These are phyloP conservation scores for Phialophora macrospora DNA, from an alignment of 2,329 filamentous ascomycete species.

Conservation along the genomic window DNA sequence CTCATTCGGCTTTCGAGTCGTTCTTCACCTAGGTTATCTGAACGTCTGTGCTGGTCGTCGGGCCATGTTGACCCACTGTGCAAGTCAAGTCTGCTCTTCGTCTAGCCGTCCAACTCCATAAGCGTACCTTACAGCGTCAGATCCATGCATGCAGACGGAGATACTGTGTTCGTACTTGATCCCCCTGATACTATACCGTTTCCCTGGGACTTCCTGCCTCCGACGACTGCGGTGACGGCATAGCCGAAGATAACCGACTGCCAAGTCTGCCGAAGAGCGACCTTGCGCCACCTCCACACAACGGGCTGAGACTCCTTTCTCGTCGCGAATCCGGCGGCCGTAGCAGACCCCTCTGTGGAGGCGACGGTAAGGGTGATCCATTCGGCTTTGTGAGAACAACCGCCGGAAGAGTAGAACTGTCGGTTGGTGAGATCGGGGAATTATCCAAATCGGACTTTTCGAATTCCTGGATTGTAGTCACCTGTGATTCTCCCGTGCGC, in stretches of 20 bases:
- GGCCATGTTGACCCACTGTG: background rate
- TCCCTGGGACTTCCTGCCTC: constrained; percentile 22
- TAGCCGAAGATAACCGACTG: constrained; percentile 19
- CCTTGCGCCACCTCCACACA: constrained; percentile 7
- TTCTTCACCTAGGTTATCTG: background rate
- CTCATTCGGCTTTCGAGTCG: background rate
- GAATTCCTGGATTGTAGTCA: constrained; percentile 10
- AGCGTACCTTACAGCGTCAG: background rate
- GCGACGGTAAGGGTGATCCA: constrained; percentile 11
- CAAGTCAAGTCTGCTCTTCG: background rate
- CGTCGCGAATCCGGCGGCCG: constrained; percentile 8
- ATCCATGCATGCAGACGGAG: background rate
- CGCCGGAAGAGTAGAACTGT: constrained; percentile 15
- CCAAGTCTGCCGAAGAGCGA: constrained; percentile 27
- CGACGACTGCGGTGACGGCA: constrained; percentile 21
- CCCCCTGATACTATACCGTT: constrained; percentile 10
- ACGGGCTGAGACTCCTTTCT: constrained; percentile 20
- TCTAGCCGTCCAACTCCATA: background rate
- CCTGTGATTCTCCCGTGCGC: constrained; percentile 6
- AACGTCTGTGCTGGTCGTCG: background rate
- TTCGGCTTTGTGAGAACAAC: constrained; percentile 6
- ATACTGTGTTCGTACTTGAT: background rate
- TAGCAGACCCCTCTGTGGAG: constrained; percentile 3
- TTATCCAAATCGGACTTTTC: constrained; percentile 16
- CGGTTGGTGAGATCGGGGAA: constrained; percentile 16